Conservation (phyloP, 345 rosid genomes). For the Angophora floribunda region DNA sequence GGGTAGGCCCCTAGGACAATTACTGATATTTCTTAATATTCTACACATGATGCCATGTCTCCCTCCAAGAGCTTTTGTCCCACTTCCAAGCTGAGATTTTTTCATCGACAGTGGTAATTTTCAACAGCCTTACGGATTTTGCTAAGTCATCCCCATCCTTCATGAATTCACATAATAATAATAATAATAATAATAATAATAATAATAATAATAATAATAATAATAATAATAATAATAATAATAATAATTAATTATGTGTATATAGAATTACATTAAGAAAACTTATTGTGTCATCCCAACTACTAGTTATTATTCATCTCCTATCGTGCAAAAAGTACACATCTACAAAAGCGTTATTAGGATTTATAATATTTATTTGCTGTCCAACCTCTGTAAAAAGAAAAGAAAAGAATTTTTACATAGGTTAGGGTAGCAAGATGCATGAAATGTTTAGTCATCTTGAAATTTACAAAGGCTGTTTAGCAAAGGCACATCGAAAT, state of each 20-base stretch:
- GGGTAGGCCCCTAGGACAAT: background rate
- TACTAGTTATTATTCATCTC: background rate
- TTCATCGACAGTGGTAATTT: background rate
- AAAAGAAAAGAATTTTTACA: background rate
- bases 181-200: too few species aligned
- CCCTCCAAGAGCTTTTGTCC: background rate
- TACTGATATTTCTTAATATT: background rate
- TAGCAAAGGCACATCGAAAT: background rate
- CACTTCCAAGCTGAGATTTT: background rate
- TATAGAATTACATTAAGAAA: background rate
- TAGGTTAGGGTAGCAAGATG: background rate
- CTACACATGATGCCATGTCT: background rate
- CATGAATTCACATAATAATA: background rate
- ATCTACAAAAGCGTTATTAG: background rate
- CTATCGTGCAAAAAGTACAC: background rate
- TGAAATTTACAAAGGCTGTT: background rate
- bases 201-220: too few species aligned
- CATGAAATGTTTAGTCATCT: background rate
- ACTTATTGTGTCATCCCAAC: background rate
- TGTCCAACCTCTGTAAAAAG: background rate
- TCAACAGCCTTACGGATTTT: background rate
- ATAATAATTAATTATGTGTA: too few species aligned
- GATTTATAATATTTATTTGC: background rate
- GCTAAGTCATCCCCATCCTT: background rate
- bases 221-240: too few species aligned